A percentile compares a stretch with the other conserved stretches of the same genome.
phyloP scores from a whole-genome alignment of 306 rosid species.

The Vigna unguiculata region DNA sequence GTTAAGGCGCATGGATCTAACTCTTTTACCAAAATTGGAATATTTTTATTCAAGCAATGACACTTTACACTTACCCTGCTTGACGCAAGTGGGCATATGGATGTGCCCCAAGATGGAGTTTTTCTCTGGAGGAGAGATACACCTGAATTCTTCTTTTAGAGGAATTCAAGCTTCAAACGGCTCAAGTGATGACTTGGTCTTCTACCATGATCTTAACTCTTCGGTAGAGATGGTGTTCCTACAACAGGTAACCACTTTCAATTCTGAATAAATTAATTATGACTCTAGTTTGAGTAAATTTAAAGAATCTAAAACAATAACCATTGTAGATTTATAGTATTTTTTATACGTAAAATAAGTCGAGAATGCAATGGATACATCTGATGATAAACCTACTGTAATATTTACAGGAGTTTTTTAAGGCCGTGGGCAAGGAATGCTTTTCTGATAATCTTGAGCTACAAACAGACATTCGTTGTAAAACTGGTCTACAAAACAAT shows the following conservation, averaged over 20 bases:
- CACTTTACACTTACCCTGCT: not conserved
- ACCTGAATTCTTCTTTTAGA: not conserved
- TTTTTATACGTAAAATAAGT: too few species aligned
- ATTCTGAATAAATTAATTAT: not conserved
- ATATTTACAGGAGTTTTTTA: not conserved
- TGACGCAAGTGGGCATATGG: not conserved
- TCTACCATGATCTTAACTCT: not conserved
- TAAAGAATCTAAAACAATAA: too few species aligned
- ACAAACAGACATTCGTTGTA: not conserved
- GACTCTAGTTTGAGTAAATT: too few species aligned
- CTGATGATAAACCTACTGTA: too few species aligned
- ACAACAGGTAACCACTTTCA: not conserved
- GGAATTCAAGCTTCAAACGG: not conserved
- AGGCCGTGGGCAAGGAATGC: not conserved
- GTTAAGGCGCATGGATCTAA: not conserved
- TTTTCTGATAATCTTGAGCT: not conserved
- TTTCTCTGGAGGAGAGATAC: too few species aligned
- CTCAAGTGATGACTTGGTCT: not conserved
- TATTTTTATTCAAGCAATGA: slow-evolving; percentile 13
- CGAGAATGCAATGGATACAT: too few species aligned
- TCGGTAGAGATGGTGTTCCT: not conserved
- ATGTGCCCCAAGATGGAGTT: slow-evolving; percentile 23
- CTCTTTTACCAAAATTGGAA: not conserved
- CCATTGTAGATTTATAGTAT: too few species aligned
- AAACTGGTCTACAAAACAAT: not conserved